These are phyloP conservation scores for Serendipita indica DNA, from an alignment of 768 basidiomycete species.

Conservation along the genomic window DNA sequence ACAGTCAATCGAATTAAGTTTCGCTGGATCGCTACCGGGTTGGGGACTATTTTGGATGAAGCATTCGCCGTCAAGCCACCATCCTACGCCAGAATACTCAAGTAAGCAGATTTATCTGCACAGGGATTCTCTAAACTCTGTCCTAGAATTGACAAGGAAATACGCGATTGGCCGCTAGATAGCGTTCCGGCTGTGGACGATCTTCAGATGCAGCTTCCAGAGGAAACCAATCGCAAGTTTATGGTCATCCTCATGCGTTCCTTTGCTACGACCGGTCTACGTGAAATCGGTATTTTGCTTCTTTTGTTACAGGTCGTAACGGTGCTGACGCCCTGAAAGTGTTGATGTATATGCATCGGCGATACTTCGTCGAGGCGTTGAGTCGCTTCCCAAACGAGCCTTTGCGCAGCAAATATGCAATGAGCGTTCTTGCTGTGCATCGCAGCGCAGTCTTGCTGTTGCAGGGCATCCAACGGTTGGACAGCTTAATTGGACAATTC, in stretches of 20 bases:
- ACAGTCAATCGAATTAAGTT: conserved; percentile 7
- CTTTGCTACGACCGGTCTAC: conserved; percentile 4
- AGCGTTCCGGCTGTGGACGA: conserved; percentile 1
- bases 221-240: not conserved
- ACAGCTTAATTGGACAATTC: not conserved
- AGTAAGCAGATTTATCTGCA: not conserved
- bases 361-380: conserved; percentile 53
- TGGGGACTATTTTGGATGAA: not conserved
- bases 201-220: not conserved
- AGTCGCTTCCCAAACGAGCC: conserved; percentile 40
- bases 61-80: not conserved
- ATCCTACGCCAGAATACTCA: not conserved
- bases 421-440: conserved; percentile 54
- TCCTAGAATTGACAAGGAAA: not conserved
- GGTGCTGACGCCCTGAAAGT: conserved; percentile 29
- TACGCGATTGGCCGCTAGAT: conserved; percentile 4
- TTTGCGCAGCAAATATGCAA: conserved; percentile 45
- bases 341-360: conserved; percentile 50
- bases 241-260: conserved; percentile 6
- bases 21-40: not conserved
- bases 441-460: conserved; percentile 10
- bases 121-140: not conserved
- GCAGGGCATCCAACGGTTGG: conserved; percentile 4
- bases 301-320: not conserved
- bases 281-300: not conserved